Evolutionary conservation across 257 asterid genomes (phyloP), one percentile per base, ranked within the genome.

Genomic region (Ilex aquifolium): DNA sequence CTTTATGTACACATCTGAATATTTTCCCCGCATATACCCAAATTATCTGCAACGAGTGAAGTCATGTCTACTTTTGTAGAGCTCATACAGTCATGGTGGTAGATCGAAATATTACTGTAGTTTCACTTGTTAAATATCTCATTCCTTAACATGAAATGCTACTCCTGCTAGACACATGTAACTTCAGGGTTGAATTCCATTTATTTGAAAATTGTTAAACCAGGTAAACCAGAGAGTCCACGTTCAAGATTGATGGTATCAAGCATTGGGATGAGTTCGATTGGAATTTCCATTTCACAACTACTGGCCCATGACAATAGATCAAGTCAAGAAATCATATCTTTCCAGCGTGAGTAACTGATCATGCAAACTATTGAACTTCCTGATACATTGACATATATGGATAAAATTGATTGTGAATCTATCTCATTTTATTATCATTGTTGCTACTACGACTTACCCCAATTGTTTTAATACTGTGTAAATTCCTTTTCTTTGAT

Each of bases 251-350:
- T 71, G 74, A 62, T 39, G 57, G 80, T 64, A 32, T 61, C 81
- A 64, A 74, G 65, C 65, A 65, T 83, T 17, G 97, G 97, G 63
- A 85, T 87, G 97, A 87, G 91, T 78, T 83, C 90, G 5, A 88
- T 87, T 40, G 97, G 97, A 72, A 71, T 77, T 73, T 77, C 95
- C 42, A 71, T 90, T 42, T 71, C 74, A 52, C 92, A 90, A 63
- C 77, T 90, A 69, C 80, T 90, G 69, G 76, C 88, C 39, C 83
- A 78, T 65, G 79, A 72, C 68, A 67, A 79, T 52, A 76, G 82
- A 70, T 69, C 96, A 55, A 44, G 69, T 64, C 80, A 76, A 68
- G 86, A 83, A 61, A 85, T 90, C 67, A 44, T 77, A 58, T 76
- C 64, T 57, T 87, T 87, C 71, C 95, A 77, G 77, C 75, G 95